These are phyloP conservation scores for Starmerella asiatica DNA, from an alignment of 805 yeast genomes.

Conservation along the genomic window DNA sequence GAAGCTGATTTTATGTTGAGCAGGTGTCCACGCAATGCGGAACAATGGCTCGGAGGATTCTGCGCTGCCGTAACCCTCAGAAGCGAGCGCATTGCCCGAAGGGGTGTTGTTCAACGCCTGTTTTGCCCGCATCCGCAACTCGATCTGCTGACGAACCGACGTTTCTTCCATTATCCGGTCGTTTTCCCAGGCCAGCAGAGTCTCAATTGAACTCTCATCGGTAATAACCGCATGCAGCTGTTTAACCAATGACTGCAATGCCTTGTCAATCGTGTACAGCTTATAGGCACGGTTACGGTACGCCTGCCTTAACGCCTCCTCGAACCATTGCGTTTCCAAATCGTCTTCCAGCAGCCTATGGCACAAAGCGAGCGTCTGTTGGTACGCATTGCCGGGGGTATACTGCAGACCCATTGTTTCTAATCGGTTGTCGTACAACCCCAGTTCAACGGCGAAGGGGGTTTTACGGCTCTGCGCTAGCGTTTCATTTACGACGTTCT, in stretches of 20 bases:
- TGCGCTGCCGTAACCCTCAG: conserved; percentile 20
- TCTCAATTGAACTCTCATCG: conserved; percentile 68
- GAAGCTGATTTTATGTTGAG: conserved; percentile 42
- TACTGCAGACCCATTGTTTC: conserved; percentile 70
- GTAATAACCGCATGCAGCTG: conserved; percentile 75
- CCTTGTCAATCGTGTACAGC: conserved; percentile 84
- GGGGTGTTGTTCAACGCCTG: conserved; percentile 42
- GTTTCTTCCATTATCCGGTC: conserved; percentile 56
- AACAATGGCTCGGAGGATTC: conserved; percentile 73
- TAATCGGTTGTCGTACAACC: conserved; percentile 64
- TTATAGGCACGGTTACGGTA: conserved; percentile 88
- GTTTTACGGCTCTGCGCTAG: conserved; percentile 35
- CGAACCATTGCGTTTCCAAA: conserved; percentile 86
- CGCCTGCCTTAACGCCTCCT: conserved; percentile 89
- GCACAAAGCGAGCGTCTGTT: conserved; percentile 62
- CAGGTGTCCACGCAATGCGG: conserved; percentile 58
- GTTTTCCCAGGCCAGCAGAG: conserved; percentile 64
- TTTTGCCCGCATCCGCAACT: conserved; percentile 80
- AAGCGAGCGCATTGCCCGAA: conserved; percentile 1
- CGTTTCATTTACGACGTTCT: conserved; percentile 59
- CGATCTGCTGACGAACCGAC: conserved; percentile 72
- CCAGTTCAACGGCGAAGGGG: conserved; percentile 74
- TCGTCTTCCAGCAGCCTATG: conserved; percentile 75
- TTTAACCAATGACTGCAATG: conserved; percentile 66
- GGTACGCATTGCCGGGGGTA: conserved; percentile 35